Evolutionary conservation across 2,329 filamentous ascomycete genomes (phyloP).

Genomic region (Penicillium corylophilum): DNA sequence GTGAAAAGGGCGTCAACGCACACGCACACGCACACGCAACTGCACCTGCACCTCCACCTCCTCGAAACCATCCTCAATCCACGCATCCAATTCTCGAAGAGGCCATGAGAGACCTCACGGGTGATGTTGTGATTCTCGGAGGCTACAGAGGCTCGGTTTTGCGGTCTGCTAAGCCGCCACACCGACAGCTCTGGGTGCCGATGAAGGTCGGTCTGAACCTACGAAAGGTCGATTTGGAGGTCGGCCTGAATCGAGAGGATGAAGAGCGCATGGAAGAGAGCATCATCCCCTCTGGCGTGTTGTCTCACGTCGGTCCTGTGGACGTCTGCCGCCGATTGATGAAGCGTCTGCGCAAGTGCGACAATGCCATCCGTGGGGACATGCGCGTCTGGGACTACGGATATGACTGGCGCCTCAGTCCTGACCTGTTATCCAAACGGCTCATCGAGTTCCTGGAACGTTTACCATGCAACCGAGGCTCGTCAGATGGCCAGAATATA

Average conservation of each 20-base stretch:
- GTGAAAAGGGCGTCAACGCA: constrained; percentile 11
- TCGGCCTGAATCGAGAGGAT: constrained; percentile 77
- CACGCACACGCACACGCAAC: constrained; percentile 2
- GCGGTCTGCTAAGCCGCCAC: constrained; percentile 74
- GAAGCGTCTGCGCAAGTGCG: constrained; percentile 70
- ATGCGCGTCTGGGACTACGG: constrained; percentile 85
- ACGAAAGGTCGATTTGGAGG: constrained; percentile 85
- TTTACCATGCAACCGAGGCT: constrained; percentile 66
- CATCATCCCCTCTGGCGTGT: constrained; percentile 83
- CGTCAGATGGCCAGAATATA: constrained; percentile 46
- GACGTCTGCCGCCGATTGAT: constrained; percentile 83
- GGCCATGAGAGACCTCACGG: constrained; percentile 68
- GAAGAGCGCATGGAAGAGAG: constrained; percentile 78
- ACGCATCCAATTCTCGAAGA: constrained; percentile 53
- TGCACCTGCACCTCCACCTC: constrained; percentile 17
- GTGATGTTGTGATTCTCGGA: constrained; percentile 84
- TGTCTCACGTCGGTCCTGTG: constrained; percentile 87
- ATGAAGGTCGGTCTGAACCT: constrained; percentile 91
- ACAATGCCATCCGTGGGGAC: constrained; percentile 69
- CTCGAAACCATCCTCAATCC: constrained; percentile 27
- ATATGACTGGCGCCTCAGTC: constrained; percentile 91
- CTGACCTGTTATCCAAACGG: constrained; percentile 68
- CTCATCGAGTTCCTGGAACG: constrained; percentile 71
- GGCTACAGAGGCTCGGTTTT: constrained; percentile 90
- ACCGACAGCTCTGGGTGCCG: constrained; percentile 90